Conservation (phyloP, 2,329 filamentous ascomycete species). For the Aschersonia sp. region DNA sequence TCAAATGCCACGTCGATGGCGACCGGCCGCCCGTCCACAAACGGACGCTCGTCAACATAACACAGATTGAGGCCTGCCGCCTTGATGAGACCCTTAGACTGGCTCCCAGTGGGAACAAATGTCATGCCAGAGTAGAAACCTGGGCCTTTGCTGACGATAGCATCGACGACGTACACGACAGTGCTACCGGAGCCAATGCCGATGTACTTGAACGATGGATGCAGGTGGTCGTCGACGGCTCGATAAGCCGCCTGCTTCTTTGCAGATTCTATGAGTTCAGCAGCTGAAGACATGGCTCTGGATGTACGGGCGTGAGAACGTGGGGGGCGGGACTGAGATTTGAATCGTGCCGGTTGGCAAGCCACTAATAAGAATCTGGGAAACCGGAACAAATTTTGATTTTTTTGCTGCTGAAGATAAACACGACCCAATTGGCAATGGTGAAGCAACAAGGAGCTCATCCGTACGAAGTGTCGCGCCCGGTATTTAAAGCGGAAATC, state of each 20-base stretch:
- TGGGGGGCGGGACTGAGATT: too few relatives aligned
- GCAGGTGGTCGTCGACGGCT: conserved; percentile 61
- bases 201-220: conserved; percentile 44
- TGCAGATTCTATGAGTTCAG: conserved; percentile 47
- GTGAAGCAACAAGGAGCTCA: too few relatives aligned
- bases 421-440: too few relatives aligned
- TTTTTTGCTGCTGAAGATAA: too few relatives aligned
- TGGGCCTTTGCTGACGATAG: conserved; percentile 49
- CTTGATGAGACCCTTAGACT: conserved; percentile 76
- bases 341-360: too few relatives aligned
- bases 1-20: conserved; percentile 83
- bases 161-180: conserved; percentile 74
- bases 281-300: conserved; percentile 20
- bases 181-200: conserved; percentile 74
- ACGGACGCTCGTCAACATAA: conserved; percentile 60
- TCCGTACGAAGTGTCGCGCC: too few relatives aligned
- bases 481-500: too few relatives aligned
- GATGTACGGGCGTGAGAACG: neutral
- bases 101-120: conserved; percentile 86
- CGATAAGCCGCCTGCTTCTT: conserved; percentile 62
- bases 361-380: too few relatives aligned
- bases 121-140: conserved; percentile 48
- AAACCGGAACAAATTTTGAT: too few relatives aligned
- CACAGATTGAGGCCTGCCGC: conserved; percentile 62
- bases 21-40: conserved; percentile 22